These are phyloP conservation scores for Xylariaceae sp. DNA, from an alignment of 2,329 filamentous ascomycete genomes.

Conservation along the genomic window DNA sequence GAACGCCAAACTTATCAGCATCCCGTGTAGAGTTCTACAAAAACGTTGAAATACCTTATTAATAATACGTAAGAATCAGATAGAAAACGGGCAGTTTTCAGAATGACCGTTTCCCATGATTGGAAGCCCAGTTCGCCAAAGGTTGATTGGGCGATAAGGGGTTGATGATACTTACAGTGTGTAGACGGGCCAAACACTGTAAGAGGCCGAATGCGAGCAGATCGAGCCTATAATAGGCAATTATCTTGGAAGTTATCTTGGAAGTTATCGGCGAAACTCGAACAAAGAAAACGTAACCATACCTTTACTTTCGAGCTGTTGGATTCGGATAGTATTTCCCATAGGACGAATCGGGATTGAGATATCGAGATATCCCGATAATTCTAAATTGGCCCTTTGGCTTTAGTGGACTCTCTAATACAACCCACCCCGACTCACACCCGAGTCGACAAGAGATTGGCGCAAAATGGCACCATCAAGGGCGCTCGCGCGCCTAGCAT, in stretches of 20 bases:
- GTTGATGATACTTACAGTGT: too few species aligned
- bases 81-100: too few species aligned
- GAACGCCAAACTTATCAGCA: too few species aligned
- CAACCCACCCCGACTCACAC: background rate
- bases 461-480: slow-evolving; percentile 27
- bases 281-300: background rate
- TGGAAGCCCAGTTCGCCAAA: too few species aligned
- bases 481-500: slow-evolving; percentile 20
- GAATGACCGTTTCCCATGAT: too few species aligned
- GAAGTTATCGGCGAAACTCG: background rate
- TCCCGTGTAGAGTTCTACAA: too few species aligned
- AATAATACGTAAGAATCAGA: too few species aligned
- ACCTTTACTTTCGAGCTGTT: background rate
- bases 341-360: background rate
- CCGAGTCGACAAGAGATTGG: background rate
- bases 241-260: background rate
- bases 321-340: background rate
- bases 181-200: too few species aligned
- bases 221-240: too few species aligned
- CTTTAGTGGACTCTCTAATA: background rate
- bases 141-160: too few species aligned
- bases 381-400: background rate
- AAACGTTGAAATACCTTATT: too few species aligned
- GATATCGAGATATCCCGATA: background rate
- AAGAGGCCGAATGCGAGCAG: too few species aligned